Evolutionary conservation across 2,329 filamentous ascomycete species (phyloP).

Genomic region (Diplodia intermedia): DNA sequence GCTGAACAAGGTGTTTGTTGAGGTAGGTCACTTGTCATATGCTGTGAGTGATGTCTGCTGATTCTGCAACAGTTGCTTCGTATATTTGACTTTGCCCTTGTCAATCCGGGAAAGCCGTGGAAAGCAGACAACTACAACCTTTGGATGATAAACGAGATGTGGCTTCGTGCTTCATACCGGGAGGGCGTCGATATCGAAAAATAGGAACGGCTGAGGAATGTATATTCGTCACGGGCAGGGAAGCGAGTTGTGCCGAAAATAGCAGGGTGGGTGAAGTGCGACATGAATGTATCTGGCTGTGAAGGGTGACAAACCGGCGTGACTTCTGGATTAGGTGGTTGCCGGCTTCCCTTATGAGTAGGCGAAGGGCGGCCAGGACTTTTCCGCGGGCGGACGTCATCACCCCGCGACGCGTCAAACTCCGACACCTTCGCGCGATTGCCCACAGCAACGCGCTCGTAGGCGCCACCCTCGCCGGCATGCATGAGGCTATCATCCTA

Average conservation of each 20-base stretch:
- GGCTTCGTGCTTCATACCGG: slow-evolving; percentile 29
- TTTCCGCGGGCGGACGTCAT: slow-evolving; percentile 13
- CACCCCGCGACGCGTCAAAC: slow-evolving; percentile 20
- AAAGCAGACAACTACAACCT: slow-evolving; percentile 39
- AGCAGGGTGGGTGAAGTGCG: no score
- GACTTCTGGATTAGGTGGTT: background rate
- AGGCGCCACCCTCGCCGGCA: slow-evolving; percentile 32
- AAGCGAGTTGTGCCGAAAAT: no score
- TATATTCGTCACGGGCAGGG: no score
- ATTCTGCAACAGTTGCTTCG: slow-evolving; percentile 36
- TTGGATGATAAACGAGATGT: slow-evolving; percentile 35
- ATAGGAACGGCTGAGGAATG: no score
- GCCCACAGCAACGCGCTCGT: background rate
- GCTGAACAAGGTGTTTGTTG: slow-evolving; percentile 51
- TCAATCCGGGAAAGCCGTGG: slow-evolving; percentile 39
- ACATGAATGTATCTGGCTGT: no score
- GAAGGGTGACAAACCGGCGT: no score
- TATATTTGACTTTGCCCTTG: slow-evolving; percentile 44
- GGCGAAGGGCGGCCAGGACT: background rate
- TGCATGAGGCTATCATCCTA: slow-evolving; percentile 47
- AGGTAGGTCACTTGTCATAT: slow-evolving; percentile 41
- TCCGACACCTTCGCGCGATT: background rate
- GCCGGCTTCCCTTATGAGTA: background rate
- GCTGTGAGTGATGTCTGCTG: background rate
- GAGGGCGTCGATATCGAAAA: background rate